phyloP scores from a whole-genome alignment of 441 rosid species.

The Manihot esculenta region DNA sequence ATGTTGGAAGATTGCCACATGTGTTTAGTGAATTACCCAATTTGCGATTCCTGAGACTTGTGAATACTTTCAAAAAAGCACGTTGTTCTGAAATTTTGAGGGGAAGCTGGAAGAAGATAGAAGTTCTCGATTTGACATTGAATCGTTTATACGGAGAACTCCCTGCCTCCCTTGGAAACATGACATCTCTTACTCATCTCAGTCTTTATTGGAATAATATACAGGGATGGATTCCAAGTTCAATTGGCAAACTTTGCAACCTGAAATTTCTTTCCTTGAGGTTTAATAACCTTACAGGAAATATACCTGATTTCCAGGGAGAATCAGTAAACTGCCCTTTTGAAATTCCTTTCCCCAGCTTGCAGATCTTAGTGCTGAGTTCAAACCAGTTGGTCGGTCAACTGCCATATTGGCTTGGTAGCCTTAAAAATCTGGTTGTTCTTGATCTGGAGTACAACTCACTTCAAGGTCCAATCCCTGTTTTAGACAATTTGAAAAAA shows the following conservation, averaged over 20 bases:
- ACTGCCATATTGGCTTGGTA: constrained; percentile 38
- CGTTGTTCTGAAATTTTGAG: constrained; percentile 31
- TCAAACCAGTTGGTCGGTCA: constrained; percentile 21
- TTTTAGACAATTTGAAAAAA: neutral
- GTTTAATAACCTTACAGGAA: constrained; percentile 30
- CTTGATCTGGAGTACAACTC: neutral
- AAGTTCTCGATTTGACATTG: constrained; percentile 40
- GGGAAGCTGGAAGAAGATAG: constrained; percentile 34
- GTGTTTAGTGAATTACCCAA: constrained; percentile 34
- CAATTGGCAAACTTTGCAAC: neutral
- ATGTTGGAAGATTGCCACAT: constrained; percentile 19
- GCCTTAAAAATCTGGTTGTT: neutral
- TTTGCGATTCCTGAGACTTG: constrained; percentile 29
- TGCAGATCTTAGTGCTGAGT: neutral
- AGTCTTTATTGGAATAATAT: constrained; percentile 7
- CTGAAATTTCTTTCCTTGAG: constrained; percentile 29
- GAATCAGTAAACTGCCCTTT: constrained; percentile 6
- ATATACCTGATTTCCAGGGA: neutral
- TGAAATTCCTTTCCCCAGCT: neutral
- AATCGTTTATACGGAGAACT: constrained; percentile 39
- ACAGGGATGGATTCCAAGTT: neutral
- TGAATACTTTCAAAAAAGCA: constrained; percentile 16
- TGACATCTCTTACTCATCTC: constrained; percentile 28
- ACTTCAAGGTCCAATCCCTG: constrained; percentile 1
- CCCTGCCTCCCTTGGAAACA: constrained; percentile 33